These are phyloP conservation scores for Mycena metata DNA, from an alignment of 768 basidiomycete species.

Conservation along the genomic window DNA sequence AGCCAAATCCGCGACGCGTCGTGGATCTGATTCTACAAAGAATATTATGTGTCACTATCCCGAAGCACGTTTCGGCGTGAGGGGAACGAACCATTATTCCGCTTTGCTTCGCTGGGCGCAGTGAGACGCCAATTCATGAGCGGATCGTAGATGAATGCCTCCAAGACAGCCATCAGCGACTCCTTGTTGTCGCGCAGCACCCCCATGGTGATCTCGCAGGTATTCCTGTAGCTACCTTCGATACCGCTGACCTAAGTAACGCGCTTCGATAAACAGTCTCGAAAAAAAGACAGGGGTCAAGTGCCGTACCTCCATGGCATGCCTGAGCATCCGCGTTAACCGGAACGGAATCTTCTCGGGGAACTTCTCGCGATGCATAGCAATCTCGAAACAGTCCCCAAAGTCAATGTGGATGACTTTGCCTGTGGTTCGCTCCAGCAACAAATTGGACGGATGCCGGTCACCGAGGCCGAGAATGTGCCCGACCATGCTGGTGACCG, in stretches of 20 bases:
- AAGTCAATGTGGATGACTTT: conserved; percentile 98
- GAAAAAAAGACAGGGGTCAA: neutral
- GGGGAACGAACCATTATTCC: conserved; percentile 61
- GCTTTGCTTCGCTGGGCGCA: conserved; percentile 83
- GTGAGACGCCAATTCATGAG: conserved; percentile 97
- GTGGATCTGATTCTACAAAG: conserved; percentile 60
- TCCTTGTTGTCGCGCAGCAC: conserved; percentile 98
- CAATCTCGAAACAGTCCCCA: conserved; percentile 98
- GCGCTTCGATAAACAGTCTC: conserved; percentile 9
- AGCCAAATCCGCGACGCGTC: conserved; percentile 72
- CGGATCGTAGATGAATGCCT: conserved; percentile 99
- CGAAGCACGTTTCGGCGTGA: neutral
- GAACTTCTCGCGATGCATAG: conserved; percentile 98
- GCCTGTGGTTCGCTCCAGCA: conserved; percentile 91
- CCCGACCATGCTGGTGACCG: conserved; percentile 98
- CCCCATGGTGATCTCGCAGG: conserved; percentile 98
- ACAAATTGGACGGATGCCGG: conserved; percentile 94
- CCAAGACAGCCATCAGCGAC: conserved; percentile 98
- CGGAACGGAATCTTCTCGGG: conserved; percentile 99
- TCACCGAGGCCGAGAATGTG: conserved; percentile 98
- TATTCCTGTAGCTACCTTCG: conserved; percentile 95
- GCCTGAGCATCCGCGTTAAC: conserved; percentile 96
- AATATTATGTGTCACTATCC: conserved; percentile 19
- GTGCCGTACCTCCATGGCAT: conserved; percentile 92
- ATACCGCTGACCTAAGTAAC: conserved; percentile 90